Conservation (phyloP, 1,284 basidiomycete genomes). For the Porogramme epimiltina region DNA sequence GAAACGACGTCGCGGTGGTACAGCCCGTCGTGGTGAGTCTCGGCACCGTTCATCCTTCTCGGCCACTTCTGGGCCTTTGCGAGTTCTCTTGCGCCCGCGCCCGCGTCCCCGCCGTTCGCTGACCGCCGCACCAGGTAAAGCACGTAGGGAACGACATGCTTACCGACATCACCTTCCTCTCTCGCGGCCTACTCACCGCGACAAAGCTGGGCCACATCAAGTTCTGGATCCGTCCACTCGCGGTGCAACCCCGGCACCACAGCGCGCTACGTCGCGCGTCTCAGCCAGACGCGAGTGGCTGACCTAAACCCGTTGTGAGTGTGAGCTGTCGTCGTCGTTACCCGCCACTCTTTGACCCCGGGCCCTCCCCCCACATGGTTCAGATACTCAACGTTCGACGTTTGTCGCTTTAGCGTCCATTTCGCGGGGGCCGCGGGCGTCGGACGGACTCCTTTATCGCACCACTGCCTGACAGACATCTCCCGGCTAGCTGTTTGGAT, state of each 20-base stretch:
- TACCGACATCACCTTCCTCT: conserved; percentile 70
- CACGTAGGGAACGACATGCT: conserved; percentile 78
- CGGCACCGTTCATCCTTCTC: not conserved
- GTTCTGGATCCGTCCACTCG: conserved; percentile 82
- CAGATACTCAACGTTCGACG: no score
- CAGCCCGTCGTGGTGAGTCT: conserved; percentile 84
- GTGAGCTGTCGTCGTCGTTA: no score
- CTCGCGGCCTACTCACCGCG: conserved; percentile 75
- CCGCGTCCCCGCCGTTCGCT: not conserved
- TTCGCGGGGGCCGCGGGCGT: no score
- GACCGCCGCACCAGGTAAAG: conserved; percentile 81
- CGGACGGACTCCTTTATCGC: no score
- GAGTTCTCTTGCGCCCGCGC: no score
- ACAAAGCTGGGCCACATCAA: conserved; percentile 75
- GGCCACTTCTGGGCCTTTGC: no score
- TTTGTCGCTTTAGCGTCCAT: no score
- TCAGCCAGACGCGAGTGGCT: conserved; percentile 16
- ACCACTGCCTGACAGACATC: no score
- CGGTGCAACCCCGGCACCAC: conserved; percentile 34
- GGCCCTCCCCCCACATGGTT: no score
- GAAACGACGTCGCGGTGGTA: conserved; percentile 87
- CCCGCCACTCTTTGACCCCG: no score
- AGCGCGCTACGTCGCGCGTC: conserved; percentile 19
- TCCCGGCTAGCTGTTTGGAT: no score
- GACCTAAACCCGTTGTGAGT: not conserved